Conservation (phyloP, 1,284 basidiomycete genomes). For the Ustilago crameri region DNA sequence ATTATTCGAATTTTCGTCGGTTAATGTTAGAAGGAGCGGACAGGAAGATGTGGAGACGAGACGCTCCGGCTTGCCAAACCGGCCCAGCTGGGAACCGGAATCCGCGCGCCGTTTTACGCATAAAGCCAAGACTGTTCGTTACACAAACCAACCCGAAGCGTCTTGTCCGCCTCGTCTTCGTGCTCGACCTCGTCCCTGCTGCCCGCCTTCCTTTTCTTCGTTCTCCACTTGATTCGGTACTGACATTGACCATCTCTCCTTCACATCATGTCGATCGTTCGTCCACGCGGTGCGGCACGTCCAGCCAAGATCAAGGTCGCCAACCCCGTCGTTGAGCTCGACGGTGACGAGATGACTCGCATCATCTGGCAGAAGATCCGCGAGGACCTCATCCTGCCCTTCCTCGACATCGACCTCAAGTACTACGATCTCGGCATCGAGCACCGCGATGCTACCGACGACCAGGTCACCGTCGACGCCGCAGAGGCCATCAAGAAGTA, state of each 20-base stretch:
- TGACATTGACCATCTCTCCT: too few relatives aligned
- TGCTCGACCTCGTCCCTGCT: neutral
- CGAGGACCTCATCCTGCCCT: constrained; percentile 95
- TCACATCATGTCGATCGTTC: constrained; percentile 37
- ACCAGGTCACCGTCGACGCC: constrained; percentile 90
- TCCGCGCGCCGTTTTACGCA: neutral
- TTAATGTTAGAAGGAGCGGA: too few relatives aligned
- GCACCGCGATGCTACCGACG: constrained; percentile 89
- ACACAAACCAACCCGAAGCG: neutral
- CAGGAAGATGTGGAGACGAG: too few relatives aligned
- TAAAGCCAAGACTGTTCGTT: neutral
- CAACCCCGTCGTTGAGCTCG: constrained; percentile 92
- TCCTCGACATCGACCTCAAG: constrained; percentile 94
- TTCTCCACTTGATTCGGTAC: too few relatives aligned
- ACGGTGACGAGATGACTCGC: constrained; percentile 68
- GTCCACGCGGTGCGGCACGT: constrained; percentile 30
- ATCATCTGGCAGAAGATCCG: constrained; percentile 95
- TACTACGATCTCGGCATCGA: constrained; percentile 97
- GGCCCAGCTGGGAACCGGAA: constrained; percentile 1
- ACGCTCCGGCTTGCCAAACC: too few relatives aligned
- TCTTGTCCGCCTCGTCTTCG: neutral
- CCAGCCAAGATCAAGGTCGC: constrained; percentile 77
- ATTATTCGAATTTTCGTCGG: too few relatives aligned
- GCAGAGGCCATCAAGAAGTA: constrained; percentile 77
- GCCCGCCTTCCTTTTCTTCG: neutral